These are phyloP conservation scores for Talaromyces liani DNA, from an alignment of 495 filamentous ascomycete genomes.

Conservation along the genomic window DNA sequence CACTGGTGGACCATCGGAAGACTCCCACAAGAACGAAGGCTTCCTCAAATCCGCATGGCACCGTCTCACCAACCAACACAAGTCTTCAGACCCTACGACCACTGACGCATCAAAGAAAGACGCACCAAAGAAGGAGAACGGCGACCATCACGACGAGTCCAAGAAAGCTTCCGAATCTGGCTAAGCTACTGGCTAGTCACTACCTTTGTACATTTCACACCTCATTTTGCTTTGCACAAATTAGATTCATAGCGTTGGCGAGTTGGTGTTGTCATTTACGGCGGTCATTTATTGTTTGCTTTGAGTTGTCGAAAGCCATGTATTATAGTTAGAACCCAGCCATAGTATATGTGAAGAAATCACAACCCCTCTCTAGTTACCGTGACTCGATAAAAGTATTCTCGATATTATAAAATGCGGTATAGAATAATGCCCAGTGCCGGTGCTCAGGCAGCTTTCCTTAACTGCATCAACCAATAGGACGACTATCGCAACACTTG, in stretches of 20 bases:
- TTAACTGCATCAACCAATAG: background rate
- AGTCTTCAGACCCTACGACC: slow-evolving; percentile 28
- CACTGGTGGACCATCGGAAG: slow-evolving; percentile 14
- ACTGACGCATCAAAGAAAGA: slow-evolving; percentile 25
- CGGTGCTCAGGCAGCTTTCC: background rate
- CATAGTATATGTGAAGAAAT: background rate
- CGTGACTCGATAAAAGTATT: background rate
- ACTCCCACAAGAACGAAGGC: slow-evolving; percentile 64
- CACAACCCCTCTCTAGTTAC: background rate
- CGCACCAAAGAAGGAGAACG: slow-evolving; percentile 24
- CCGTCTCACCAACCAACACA: slow-evolving; percentile 69
- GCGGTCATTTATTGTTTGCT: background rate
- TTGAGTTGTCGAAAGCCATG: background rate
- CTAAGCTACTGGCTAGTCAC: background rate
- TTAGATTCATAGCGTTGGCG: slow-evolving; percentile 10
- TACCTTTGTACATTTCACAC: background rate
- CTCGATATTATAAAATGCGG: background rate
- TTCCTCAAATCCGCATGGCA: slow-evolving; percentile 89
- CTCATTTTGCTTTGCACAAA: slow-evolving; percentile 3
- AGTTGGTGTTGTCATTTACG: slow-evolving; percentile 9
- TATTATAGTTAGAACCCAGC: background rate
- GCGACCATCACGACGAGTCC: slow-evolving; percentile 38
- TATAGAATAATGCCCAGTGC: background rate
- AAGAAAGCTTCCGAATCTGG: slow-evolving; percentile 54
- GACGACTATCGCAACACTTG: background rate